Base-by-base conservation (phyloP, 2,329 filamentous ascomycete species). In the Colletotrichum sp. region DNA sequence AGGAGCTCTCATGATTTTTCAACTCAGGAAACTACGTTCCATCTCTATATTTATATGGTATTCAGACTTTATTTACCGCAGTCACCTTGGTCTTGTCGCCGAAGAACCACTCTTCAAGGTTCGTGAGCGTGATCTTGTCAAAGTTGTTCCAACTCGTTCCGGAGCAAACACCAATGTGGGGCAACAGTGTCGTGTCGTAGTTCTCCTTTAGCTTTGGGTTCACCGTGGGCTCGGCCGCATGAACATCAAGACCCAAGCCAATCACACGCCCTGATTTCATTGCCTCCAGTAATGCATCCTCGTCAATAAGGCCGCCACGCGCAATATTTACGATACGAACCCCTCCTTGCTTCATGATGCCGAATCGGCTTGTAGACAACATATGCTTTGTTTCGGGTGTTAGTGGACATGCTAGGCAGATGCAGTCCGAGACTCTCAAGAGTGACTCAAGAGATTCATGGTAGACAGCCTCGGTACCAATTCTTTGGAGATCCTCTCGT, bases 91-190 rank as follows among this genome's bases (percentile, higher is more conserved):
- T 61, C 58, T n/a, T 61, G 18, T 61, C 28, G 8, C 58, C 58
- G n/a, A 61, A 61, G 30, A 61, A 79, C 2, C 80, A 82, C 3
- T 66, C 27, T 48, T 66, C 62, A 22, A 66, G 18, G 36, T 66
- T 66, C 8, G 22, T 48, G 6, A 66, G 36, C 13, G 62, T 66
- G 10, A 30, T 25, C 16, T 61, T 61, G 28, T 61, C 58, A n/a
- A 61, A 61, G 18, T 61, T 61, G 10, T 18, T 32, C 58, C 62
- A 66, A 27, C 62, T 66, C 36, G 62, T 66, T 10, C 39, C 36
- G 27, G 62, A 66, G 25, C 62, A 66, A 25, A 66, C 62, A 13
- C 62, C 62, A 30, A 66, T 66, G 2, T 66, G 62, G 2, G 62
- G 62, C 25, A 66, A n/a, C 16, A 66, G 62, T 16, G 62, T 66